Evolutionary conservation across 2,329 filamentous ascomycete species (phyloP), one percentile per base, ranked within the genome.

Genomic region (Fusarium paranaense): DNA sequence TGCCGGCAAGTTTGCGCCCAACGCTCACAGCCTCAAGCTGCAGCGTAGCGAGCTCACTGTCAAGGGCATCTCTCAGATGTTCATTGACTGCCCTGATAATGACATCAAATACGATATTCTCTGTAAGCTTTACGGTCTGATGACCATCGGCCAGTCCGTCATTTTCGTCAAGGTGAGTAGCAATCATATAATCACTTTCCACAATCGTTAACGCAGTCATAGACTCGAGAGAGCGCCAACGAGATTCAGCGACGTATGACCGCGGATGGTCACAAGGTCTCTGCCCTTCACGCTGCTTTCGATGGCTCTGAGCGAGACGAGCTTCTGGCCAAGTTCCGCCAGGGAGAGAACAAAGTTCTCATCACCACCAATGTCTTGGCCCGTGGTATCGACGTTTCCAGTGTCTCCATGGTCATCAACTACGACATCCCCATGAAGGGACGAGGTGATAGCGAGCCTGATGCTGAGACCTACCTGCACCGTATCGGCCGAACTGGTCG

Each of bases 311-410:
- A 95, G 79, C 93, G 97, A 84, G 97, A 99, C 79, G 85, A 88
- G 1, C 90, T 98, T 70, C 92, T 99, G 70, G 91, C 96, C 79
- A 90, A 93, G 66, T 99, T 99, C 90, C 92, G 97, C 67, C 90
- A 86, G 52, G 96, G 96, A 42, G 89, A 92, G 68, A 95, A 95
- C 79, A 99, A 99, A 86, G 97, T 99, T 10, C 92, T 99, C 71
- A 98, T 99, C 80, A 97, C 97, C 2, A 99, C 97, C 77, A 99
- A 99, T 80, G 95, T 99, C 40, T 90, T 99, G 67, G 94, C 97
- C 10, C 95, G 97, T 80, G 97, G 97, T 81, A 98, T 99, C 79
- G 97, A 99, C 80, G 90, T 91, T 86, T 98, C 81, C 83, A 97
- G 85, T 32, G 97, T 99, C 16, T 98, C 95, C 11, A 97, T 99